Base-by-base conservation (phyloP, 164 flowering plant genomes). In the Aristolochia fimbriata region DNA sequence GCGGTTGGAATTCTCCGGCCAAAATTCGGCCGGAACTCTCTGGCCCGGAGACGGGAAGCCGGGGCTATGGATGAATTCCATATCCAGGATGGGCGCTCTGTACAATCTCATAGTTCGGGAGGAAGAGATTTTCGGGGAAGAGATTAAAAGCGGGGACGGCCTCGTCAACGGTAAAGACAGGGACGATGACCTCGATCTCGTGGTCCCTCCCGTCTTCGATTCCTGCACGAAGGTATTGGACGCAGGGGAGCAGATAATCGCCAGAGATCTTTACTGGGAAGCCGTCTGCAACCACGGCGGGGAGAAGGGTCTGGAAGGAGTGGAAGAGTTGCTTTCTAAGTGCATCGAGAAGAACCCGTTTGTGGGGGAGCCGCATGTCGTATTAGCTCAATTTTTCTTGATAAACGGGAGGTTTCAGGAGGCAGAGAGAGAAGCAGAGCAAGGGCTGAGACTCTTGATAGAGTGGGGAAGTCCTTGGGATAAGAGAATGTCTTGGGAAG, bases 381-480 rank as follows among this genome's bases (percentile, higher is more conserved):
- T 86, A 62, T 65, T 93, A 79, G 76, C 66, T 37, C 98, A 93
- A 76, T 56, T 80, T 31, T 84, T 84, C 63, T 55, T 93, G 81
- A 53, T 64, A 7, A 58, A 70, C 33, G 88, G 87, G 62, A 75
- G 81, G 74, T 93, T 70, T 60, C 88, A 81, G 58, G 96, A 87
- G 59, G 97, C 80, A 3, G 87, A 82, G 69, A 72, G 64, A 24
- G 85, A 74, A 77, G 96, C 85, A 19, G 86, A 77, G 68, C 73
- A 51, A 66, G 98, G 98, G 68, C 41, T 93, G 71, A 81, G 50
- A 19, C 76, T 82, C 50, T 17, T 93, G 69, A 11, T 93, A 75
- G 91, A 84, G 58, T 93, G 96, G 98, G 96, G 94, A 14, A 83
- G 90, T 65, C 88, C 91, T 23, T 93, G 98, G 98, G 97, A 93